A percentile compares a stretch with the other conserved stretches of the same genome.
These are phyloP conservation scores for Penicillium sp. DNA, from an alignment of 2,329 filamentous ascomycete genomes.

Conservation along the genomic window DNA sequence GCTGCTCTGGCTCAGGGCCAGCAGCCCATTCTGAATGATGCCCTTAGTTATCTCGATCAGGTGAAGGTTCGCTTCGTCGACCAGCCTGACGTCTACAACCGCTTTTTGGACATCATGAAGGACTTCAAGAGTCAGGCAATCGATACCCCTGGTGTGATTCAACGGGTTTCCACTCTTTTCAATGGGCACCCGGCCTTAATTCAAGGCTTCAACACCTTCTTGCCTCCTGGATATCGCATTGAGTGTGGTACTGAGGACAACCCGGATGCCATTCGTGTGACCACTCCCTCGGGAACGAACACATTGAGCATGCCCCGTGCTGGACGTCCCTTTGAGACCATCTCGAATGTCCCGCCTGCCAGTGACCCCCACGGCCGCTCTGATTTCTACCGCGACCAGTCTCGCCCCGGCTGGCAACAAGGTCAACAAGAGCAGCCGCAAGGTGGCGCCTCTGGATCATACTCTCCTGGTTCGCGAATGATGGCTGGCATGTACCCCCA, in stretches of 20 bases:
- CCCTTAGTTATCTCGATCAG: slow-evolving; percentile 94
- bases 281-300: slow-evolving; percentile 96
- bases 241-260: slow-evolving; percentile 94
- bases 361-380: slow-evolving; percentile 34
- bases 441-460: slow-evolving; percentile 34
- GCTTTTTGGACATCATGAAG: slow-evolving; percentile 98
- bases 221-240: slow-evolving; percentile 93
- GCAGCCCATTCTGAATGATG: slow-evolving; percentile 80
- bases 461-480: slow-evolving; percentile 44
- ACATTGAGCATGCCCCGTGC: slow-evolving; percentile 72
- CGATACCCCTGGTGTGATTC: slow-evolving; percentile 96
- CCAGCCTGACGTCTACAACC: slow-evolving; percentile 95
- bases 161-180: slow-evolving; percentile 92
- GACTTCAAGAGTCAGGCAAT: slow-evolving; percentile 99
- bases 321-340: slow-evolving; percentile 37
- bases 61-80: slow-evolving; percentile 98
- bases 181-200: slow-evolving; percentile 94
- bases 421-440: slow-evolving; percentile 32
- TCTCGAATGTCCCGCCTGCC: slow-evolving; percentile 33
- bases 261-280: slow-evolving; percentile 93
- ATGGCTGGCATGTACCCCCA: slow-evolving; percentile 41
- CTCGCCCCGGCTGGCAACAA: slow-evolving; percentile 43
- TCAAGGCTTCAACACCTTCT: slow-evolving; percentile 96
- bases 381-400: slow-evolving; percentile 43
- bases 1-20: slow-evolving; percentile 72